Evolutionary conservation across 106 monocot species (phyloP).

Genomic region (Dioscorea dumetorum): DNA sequence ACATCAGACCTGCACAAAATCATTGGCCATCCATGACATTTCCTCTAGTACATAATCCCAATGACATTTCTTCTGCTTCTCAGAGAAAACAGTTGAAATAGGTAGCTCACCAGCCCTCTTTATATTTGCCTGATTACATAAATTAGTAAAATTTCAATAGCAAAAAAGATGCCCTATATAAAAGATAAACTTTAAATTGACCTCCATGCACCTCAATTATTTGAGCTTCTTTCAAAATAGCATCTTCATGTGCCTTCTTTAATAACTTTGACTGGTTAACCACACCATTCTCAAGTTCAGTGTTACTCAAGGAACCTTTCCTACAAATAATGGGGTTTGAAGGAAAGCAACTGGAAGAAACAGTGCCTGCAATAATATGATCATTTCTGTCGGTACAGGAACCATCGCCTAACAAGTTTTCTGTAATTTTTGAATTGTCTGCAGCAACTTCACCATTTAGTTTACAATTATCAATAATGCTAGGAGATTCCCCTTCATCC

Average conservation of each 20-base stretch:
- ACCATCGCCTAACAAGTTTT: slow-evolving; percentile 17
- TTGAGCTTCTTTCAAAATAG: slow-evolving; percentile 67
- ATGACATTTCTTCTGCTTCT: slow-evolving; percentile 56
- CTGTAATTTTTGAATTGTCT: slow-evolving; percentile 15
- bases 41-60: slow-evolving; percentile 99
- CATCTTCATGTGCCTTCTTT: slow-evolving; percentile 70
- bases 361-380: background rate
- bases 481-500: slow-evolving; percentile 6
- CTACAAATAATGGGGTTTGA: slow-evolving; percentile 5
- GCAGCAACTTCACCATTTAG: slow-evolving; percentile 8
- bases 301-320: slow-evolving; percentile 11
- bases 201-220: slow-evolving; percentile 64
- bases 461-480: slow-evolving; percentile 9
- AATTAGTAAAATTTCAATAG: slow-evolving; percentile 2
- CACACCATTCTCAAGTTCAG: slow-evolving; percentile 27
- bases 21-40: slow-evolving; percentile 99
- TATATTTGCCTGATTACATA: slow-evolving; percentile 51
- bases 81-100: slow-evolving; percentile 26
- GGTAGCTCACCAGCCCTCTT: slow-evolving; percentile 52
- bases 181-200: background rate
- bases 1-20: slow-evolving; percentile 83
- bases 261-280: slow-evolving; percentile 19
- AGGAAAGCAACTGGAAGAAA: slow-evolving; percentile 13
- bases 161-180: slow-evolving; percentile 1
- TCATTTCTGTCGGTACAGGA: slow-evolving; percentile 16